Conservation (phyloP, 176 grass and related monocot genomes). For the Pontederia paniculata region DNA sequence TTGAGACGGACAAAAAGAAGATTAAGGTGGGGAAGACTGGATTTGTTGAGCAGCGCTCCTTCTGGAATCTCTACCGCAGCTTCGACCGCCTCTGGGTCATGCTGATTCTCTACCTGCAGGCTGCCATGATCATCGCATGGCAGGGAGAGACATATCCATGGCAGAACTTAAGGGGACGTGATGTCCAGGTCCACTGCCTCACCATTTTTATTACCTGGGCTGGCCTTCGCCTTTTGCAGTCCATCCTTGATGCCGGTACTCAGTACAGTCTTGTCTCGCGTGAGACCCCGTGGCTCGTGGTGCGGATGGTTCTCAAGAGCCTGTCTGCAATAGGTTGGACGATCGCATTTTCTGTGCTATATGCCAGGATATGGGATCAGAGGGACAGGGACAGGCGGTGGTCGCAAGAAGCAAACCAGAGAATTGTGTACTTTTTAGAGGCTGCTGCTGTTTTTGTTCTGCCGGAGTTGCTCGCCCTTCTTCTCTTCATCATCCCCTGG, state of each 20-base stretch:
- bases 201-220: constrained; percentile 89
- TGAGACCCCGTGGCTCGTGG: constrained; percentile 40
- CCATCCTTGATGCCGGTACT: constrained; percentile 64
- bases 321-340: constrained; percentile 56
- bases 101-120: constrained; percentile 73
- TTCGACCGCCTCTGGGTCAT: constrained; percentile 93
- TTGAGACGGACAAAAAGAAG: constrained; percentile 41
- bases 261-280: constrained; percentile 64
- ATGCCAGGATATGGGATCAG: constrained; percentile 38
- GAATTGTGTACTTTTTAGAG: constrained; percentile 44
- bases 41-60: constrained; percentile 83
- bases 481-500: constrained; percentile 75
- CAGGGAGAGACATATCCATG: constrained; percentile 39
- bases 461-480: constrained; percentile 51
- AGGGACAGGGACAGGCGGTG: constrained; percentile 28
- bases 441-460: constrained; percentile 51
- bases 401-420: constrained; percentile 21
- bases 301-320: constrained; percentile 80
- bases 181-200: constrained; percentile 34
- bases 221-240: constrained; percentile 63
- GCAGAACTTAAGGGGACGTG: constrained; percentile 28
- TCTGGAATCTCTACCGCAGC: constrained; percentile 80
- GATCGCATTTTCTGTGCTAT: constrained; percentile 46
- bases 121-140: constrained; percentile 63
- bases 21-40: constrained; percentile 72